phyloP scores from a whole-genome alignment of 2,329 filamentous ascomycete species.

The Magnaporthales sp. region DNA sequence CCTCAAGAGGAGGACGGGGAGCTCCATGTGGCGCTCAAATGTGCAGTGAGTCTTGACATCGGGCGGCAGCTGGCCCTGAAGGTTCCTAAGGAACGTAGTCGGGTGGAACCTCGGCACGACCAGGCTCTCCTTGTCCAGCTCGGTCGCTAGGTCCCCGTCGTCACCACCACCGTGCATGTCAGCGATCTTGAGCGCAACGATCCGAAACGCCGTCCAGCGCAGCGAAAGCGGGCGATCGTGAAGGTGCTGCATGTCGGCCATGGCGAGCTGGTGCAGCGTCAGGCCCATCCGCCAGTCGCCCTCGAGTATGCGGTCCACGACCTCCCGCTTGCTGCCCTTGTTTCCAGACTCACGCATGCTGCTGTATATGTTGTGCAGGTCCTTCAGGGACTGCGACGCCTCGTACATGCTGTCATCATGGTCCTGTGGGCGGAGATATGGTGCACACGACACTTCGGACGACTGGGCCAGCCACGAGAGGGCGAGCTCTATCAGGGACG shows the following conservation, averaged over 20 bases:
- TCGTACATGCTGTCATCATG: slow-evolving; percentile 60
- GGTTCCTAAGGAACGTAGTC: slow-evolving; percentile 66
- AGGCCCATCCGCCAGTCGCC: slow-evolving; percentile 62
- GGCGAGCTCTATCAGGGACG: slow-evolving; percentile 62
- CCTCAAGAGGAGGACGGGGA: slow-evolving; percentile 67
- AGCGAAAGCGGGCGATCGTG: slow-evolving; percentile 56
- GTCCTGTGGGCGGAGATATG: slow-evolving; percentile 43
- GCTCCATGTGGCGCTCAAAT: slow-evolving; percentile 58
- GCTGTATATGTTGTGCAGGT: slow-evolving; percentile 57
- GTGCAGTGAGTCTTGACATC: slow-evolving; percentile 80
- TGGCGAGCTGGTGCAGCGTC: slow-evolving; percentile 57
- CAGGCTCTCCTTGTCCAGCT: slow-evolving; percentile 36
- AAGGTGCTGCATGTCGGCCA: slow-evolving; percentile 59
- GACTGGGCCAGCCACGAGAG: slow-evolving; percentile 69
- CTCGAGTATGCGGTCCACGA: slow-evolving; percentile 54
- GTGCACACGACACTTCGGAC: slow-evolving; percentile 50
- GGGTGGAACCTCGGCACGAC: slow-evolving; percentile 67
- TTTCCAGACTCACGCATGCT: slow-evolving; percentile 35
- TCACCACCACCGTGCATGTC: neutral
- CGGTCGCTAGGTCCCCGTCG: slow-evolving; percentile 25
- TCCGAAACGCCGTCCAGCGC: slow-evolving; percentile 55
- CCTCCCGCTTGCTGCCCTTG: slow-evolving; percentile 52
- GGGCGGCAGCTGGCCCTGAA: slow-evolving; percentile 66
- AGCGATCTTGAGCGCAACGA: slow-evolving; percentile 40
- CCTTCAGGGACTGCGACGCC: slow-evolving; percentile 53